Percentiles rank a stretch among this genome's conserved stretches.
phyloP scores from a whole-genome alignment of 2,329 filamentous ascomycete genomes.

The Fusarium sambucinum region DNA sequence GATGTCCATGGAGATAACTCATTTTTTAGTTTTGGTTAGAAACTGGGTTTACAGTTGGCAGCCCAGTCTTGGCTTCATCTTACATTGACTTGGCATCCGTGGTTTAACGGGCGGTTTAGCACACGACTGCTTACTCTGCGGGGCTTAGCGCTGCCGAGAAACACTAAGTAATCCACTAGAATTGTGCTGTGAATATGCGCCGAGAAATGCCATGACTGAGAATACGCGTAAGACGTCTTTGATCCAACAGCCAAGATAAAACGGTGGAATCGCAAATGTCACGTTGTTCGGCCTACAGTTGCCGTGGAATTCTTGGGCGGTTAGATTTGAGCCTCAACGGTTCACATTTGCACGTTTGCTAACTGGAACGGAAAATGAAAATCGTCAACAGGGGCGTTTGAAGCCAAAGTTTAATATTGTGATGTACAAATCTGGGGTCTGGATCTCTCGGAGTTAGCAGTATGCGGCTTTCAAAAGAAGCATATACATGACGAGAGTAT shows the following conservation, averaged over 20 bases:
- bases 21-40: not conserved
- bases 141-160: slow-evolving; percentile 25
- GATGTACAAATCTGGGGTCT: not conserved
- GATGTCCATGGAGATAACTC: not conserved
- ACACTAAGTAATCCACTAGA: slow-evolving; percentile 5
- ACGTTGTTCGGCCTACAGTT: slow-evolving; percentile 17
- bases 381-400: not conserved
- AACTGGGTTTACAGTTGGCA: slow-evolving; percentile 24
- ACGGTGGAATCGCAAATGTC: not conserved
- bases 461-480: not conserved
- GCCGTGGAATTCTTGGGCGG: slow-evolving; percentile 29
- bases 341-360: not conserved
- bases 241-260: slow-evolving; percentile 32
- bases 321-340: slow-evolving; percentile 15
- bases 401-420: slow-evolving; percentile 2
- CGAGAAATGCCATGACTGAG: not conserved
- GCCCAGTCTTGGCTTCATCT: slow-evolving; percentile 37
- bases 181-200: not conserved
- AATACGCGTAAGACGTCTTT: not conserved
- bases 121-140: slow-evolving; percentile 32
- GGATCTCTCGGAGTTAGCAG: not conserved
- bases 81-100: slow-evolving; percentile 19
- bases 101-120: slow-evolving; percentile 15
- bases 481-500: not conserved
- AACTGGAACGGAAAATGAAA: slow-evolving; percentile 1